A percentile compares a stretch with the other conserved stretches of the same genome.
phyloP scores from a whole-genome alignment of 768 basidiomycete species.

The Tephrocybe sp. region DNA sequence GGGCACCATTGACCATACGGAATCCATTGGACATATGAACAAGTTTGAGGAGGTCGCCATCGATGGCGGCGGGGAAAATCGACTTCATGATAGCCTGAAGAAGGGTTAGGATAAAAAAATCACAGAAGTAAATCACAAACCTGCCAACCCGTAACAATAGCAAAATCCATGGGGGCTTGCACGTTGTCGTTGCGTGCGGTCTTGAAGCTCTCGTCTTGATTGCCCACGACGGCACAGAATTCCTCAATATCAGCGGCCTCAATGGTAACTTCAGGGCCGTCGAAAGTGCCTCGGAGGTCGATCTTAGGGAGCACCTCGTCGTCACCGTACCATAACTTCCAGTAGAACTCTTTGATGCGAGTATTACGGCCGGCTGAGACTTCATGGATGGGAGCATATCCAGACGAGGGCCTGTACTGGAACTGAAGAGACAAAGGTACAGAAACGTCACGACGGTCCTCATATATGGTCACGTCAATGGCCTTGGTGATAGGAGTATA shows the following conservation, averaged over 20 bases:
- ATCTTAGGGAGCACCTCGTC: conserved; percentile 74
- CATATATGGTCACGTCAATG: conserved; percentile 75
- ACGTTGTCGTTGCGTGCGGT: conserved; percentile 62
- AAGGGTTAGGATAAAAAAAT: conserved; percentile 6
- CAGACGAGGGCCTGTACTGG: conserved; percentile 82
- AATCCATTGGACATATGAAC: conserved; percentile 98
- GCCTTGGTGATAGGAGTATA: conserved; percentile 49
- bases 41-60: conserved; percentile 92
- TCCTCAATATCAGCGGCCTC: conserved; percentile 73
- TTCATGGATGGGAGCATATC: conserved; percentile 92
- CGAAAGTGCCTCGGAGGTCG: conserved; percentile 77
- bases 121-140: conserved; percentile 41
- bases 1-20: conserved; percentile 77
- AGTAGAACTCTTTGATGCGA: conserved; percentile 96
- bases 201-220: conserved; percentile 91
- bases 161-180: conserved; percentile 97
- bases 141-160: conserved; percentile 98
- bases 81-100: conserved; percentile 96
- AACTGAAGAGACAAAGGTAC: conserved; percentile 84
- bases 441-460: conserved; percentile 74
- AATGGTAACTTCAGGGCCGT: conserved; percentile 83
- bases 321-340: conserved; percentile 97
- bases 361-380: conserved; percentile 77
- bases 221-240: conserved; percentile 93
- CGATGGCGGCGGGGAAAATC: conserved; percentile 89